These are phyloP conservation scores for Termitomyces sp. DNA, from an alignment of 1,284 basidiomycete species.

Conservation along the genomic window DNA sequence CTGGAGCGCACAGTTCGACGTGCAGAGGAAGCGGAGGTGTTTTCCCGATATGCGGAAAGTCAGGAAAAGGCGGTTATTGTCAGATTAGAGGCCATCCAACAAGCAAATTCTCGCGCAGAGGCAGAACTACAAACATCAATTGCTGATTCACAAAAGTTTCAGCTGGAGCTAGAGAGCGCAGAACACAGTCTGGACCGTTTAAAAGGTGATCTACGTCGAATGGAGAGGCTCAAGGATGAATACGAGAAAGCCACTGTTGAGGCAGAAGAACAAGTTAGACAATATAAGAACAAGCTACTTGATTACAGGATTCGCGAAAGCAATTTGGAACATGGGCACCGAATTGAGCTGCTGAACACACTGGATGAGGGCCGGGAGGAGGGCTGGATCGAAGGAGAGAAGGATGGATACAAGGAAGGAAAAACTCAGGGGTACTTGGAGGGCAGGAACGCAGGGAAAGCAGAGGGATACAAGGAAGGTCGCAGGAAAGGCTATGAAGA, in stretches of 20 bases:
- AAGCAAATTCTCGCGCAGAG: slow-evolving; percentile 42
- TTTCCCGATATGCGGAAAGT: slow-evolving; percentile 50
- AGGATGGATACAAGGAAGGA: slow-evolving; percentile 40
- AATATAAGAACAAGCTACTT: slow-evolving; percentile 42
- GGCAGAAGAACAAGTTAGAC: slow-evolving; percentile 42
- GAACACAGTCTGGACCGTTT: slow-evolving; percentile 46
- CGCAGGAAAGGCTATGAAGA: slow-evolving; percentile 30
- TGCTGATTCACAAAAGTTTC: slow-evolving; percentile 42
- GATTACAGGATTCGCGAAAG: slow-evolving; percentile 46
- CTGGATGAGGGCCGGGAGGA: slow-evolving; percentile 42
- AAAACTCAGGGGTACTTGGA: slow-evolving; percentile 37
- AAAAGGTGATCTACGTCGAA: slow-evolving; percentile 36
- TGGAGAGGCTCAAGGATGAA: slow-evolving; percentile 43
- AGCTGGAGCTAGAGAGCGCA: slow-evolving; percentile 44
- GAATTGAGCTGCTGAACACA: slow-evolving; percentile 36
- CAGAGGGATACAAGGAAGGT: slow-evolving; percentile 38
- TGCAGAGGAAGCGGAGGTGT: slow-evolving; percentile 45
- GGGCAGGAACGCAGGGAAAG: slow-evolving; percentile 40
- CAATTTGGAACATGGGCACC: slow-evolving; percentile 37
- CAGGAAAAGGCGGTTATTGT: slow-evolving; percentile 39
- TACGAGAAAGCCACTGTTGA: slow-evolving; percentile 44
- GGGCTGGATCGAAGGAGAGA: slow-evolving; percentile 40
- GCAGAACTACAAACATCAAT: slow-evolving; percentile 40
- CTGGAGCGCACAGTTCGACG: slow-evolving; percentile 54
- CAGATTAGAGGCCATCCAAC: slow-evolving; percentile 40